Evolutionary conservation across 2,329 filamentous ascomycete species (phyloP).

Genomic region (Truncatella angustata): DNA sequence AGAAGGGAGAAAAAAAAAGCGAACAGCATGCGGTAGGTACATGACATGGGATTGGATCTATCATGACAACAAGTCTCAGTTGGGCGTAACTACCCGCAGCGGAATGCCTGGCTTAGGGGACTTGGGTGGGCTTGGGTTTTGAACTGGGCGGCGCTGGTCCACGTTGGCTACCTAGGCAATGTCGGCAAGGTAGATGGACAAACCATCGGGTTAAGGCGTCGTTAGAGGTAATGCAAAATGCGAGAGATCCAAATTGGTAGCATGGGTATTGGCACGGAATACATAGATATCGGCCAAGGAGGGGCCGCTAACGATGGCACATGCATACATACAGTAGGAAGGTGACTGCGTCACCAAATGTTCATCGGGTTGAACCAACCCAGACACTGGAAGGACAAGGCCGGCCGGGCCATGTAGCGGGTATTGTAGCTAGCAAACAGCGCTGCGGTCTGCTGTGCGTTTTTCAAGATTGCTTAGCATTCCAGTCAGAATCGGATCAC

Average conservation of each 20-base stretch:
- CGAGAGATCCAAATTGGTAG: background rate
- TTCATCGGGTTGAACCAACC: too few species aligned
- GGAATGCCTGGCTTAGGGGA: too few species aligned
- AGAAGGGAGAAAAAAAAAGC: background rate
- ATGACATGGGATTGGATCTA: constrained; percentile 1
- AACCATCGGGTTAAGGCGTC: background rate
- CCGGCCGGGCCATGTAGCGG: too few species aligned
- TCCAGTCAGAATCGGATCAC: too few species aligned
- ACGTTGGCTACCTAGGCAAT: background rate
- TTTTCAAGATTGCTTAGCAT: too few species aligned
- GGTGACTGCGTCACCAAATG: too few species aligned
- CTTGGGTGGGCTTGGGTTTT: background rate
- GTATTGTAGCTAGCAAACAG: too few species aligned
- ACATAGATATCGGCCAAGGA: background rate
- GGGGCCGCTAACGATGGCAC: too few species aligned
- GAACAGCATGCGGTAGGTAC: background rate
- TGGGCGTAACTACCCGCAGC: constrained; percentile 12
- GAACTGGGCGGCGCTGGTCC: background rate
- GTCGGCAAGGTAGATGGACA: background rate
- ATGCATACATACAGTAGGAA: too few species aligned
- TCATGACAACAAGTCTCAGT: constrained; percentile 10
- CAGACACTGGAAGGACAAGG: too few species aligned
- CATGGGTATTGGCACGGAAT: background rate
- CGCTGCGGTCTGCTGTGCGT: too few species aligned
- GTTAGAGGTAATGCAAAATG: background rate